A percentile compares a stretch with the other conserved stretches of the same genome.
Evolutionary conservation across 1,139 yeast genomes (phyloP).

Genomic region (Nakaseomyces delphensis): DNA sequence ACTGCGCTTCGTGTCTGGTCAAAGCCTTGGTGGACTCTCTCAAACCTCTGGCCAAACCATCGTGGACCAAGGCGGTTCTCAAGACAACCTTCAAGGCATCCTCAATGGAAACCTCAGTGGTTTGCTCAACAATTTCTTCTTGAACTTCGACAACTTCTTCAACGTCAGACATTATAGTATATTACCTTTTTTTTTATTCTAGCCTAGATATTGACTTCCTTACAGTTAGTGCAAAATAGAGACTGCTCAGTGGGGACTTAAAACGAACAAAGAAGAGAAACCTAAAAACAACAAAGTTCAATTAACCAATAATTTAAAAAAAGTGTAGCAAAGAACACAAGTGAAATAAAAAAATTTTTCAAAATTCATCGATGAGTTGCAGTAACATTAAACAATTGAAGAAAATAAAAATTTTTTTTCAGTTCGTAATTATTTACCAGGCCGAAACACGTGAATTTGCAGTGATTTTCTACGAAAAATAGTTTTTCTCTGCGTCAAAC

Average conservation of each 20-base stretch:
- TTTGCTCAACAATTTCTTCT: constrained; percentile 81
- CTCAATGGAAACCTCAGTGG: constrained; percentile 89
- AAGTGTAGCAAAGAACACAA: no score
- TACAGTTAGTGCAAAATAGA: constrained; percentile 43
- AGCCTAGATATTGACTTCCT: constrained; percentile 57
- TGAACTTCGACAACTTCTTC: constrained; percentile 66
- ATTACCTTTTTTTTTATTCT: constrained; percentile 12
- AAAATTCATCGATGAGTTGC: no score
- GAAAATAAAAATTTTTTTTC: background rate
- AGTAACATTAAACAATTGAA: no score
- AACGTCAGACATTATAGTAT: constrained; percentile 64
- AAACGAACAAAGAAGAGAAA: background rate
- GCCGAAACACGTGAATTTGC: background rate
- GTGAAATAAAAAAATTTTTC: no score
- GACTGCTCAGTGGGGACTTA: constrained; percentile 60
- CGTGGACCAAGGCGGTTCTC: constrained; percentile 96
- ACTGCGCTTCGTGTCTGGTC: constrained; percentile 94
- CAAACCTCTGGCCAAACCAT: constrained; percentile 99
- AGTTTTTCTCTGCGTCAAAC: background rate
- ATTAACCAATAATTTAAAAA: no score
- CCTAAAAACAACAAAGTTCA: background rate
- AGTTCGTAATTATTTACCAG: background rate
- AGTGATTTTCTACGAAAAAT: background rate
- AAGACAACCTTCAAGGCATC: constrained; percentile 98
- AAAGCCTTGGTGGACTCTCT: constrained; percentile 99